Evolutionary conservation across 768 basidiomycete genomes (phyloP), one percentile per base, ranked within the genome.

Genomic region (Panaeolus cyanescens): DNA sequence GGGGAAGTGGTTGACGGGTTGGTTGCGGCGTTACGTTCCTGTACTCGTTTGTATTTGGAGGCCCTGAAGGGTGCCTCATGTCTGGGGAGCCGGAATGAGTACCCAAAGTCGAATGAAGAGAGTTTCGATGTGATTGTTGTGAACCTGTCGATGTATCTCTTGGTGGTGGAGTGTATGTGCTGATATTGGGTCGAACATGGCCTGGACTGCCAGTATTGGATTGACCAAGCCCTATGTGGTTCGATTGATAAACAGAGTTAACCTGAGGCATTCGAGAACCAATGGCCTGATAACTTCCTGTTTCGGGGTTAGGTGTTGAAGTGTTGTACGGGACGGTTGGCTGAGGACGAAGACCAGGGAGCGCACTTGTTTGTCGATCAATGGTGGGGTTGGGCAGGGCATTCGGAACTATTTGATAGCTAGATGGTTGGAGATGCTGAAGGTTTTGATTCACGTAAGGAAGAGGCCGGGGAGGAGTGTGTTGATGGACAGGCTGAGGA

Each of bases 1-100:
- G 33, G 53, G 68, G 65, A 37, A 64, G 59, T 12, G 58, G 62
- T 32, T 62, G 62, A 37, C 22, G 53, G n/a, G 33, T 28, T 37
- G 59, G 59, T 39, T 53, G 59, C 25, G 58, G 58, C 37, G 53
- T 39, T 39, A 34, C 1, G 54, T 36, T 25, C 34, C 5, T 19
- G 33, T 60, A 20, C 7, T 12, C 19, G 56, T 15, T n/a, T 30
- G 56, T 58, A 40, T 40, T 9, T 12, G 22, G 34, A 5, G n/a
- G 5, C 50, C 31, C 37, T 28, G 56, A 31, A 7, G 22, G 56
- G 17, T 13, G 36, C 10, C 19, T 25, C n/a, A 32, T 28, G 8
- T 57, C 32, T 22, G 28, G 28, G 19, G 19, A n/a, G 50, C 31
- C 31, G 50, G 25, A 25, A 13, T 54, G 40, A 22, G 40, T 22